A percentile compares a stretch with the other conserved stretches of the same genome.
phyloP scores from a whole-genome alignment of 306 rosid genomes.

The Pueraria montana region DNA sequence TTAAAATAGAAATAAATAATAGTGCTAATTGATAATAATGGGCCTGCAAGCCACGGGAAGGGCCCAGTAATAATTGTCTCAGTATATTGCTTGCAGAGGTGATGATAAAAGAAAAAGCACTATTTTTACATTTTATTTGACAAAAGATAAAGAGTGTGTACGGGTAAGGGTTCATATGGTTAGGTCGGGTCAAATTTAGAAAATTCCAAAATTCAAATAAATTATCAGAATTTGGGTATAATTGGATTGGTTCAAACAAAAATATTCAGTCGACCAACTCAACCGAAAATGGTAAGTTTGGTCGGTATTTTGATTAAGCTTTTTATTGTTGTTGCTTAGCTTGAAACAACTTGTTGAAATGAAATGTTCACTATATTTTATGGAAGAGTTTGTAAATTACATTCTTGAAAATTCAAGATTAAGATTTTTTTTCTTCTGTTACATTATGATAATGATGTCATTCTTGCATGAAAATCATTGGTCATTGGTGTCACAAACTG shows the following conservation, averaged over 20 bases:
- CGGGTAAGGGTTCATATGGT: background rate
- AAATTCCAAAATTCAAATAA: background rate
- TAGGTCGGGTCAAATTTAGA: background rate
- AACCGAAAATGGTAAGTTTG: background rate
- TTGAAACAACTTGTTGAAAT: background rate
- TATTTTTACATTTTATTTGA: background rate
- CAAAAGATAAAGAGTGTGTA: background rate
- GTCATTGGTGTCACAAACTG: background rate
- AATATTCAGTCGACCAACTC: background rate
- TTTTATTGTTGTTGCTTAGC: background rate
- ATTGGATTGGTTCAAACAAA: background rate
- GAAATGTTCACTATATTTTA: background rate
- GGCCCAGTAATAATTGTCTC: constrained; percentile 35
- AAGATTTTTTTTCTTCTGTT: background rate
- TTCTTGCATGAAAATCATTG: background rate
- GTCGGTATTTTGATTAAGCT: background rate
- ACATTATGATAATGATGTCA: background rate
- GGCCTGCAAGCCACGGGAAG: constrained; percentile 5
- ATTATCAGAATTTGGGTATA: background rate
- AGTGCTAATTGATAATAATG: background rate
- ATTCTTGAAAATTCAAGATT: background rate
- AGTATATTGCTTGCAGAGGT: background rate
- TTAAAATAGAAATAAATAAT: constrained; percentile 2
- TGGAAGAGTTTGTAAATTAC: background rate
- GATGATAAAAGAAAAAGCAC: background rate